phyloP scores from a whole-genome alignment of 176 grass and related monocot species.

The Triticum monococcum region DNA sequence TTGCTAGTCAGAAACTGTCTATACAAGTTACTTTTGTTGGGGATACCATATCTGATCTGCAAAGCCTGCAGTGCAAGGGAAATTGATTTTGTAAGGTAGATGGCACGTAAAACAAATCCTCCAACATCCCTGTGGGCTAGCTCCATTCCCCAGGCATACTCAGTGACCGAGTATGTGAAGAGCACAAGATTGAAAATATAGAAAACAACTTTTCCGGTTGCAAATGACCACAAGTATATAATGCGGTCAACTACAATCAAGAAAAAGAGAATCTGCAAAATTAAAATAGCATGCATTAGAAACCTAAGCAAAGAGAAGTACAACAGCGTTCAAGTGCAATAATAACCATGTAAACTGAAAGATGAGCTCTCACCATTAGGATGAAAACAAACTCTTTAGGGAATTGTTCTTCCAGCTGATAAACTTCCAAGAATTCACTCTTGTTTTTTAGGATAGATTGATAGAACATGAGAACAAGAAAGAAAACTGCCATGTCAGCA shows the following conservation, averaged over 20 bases:
- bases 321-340: conserved; percentile 13
- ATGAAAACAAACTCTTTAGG: conserved; percentile 98
- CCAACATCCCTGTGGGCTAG: conserved; percentile 75
- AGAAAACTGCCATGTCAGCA: conserved; percentile 93
- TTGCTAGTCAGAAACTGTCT: conserved; percentile 94
- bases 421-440: conserved; percentile 89
- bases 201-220: conserved; percentile 82
- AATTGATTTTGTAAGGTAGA: conserved; percentile 93
- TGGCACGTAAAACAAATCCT: conserved; percentile 78
- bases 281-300: conserved; percentile 25
- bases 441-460: conserved; percentile 96
- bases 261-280: conserved; percentile 94
- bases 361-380: conserved; percentile 70
- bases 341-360: conserved; percentile 20
- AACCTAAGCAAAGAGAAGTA: conserved; percentile 17
- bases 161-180: conserved; percentile 94
- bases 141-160: conserved; percentile 92
- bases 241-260: conserved; percentile 97
- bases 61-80: conserved; percentile 86
- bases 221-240: conserved; percentile 97
- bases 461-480: conserved; percentile 90
- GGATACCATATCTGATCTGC: conserved; percentile 92
- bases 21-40: conserved; percentile 93
- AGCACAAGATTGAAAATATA: conserved; percentile 98
- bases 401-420: conserved; percentile 96